Conservation (phyloP, 2,329 filamentous ascomycete genomes). For the Drechslera avenae region DNA sequence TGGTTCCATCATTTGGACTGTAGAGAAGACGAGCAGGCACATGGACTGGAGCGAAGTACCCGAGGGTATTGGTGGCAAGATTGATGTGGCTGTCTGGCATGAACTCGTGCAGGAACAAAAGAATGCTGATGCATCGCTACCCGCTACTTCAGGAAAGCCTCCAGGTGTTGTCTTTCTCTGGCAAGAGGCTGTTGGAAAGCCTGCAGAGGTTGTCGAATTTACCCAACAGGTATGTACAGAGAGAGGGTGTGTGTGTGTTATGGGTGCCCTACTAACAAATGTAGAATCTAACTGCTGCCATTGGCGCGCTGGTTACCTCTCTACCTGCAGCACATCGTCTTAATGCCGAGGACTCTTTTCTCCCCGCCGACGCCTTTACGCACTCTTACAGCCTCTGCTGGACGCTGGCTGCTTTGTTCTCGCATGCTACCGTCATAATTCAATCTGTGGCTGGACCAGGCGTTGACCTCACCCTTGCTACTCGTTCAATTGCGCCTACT, state of each 20-base stretch:
- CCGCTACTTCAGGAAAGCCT: constrained; percentile 61
- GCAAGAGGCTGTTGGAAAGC: constrained; percentile 57
- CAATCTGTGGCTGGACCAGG: constrained; percentile 82
- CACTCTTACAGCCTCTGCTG: constrained; percentile 79
- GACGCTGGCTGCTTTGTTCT: constrained; percentile 81
- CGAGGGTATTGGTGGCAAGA: constrained; percentile 71
- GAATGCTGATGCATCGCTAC: constrained; percentile 65
- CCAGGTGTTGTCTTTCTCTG: constrained; percentile 68
- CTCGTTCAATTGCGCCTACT: constrained; percentile 77
- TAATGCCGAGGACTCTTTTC: constrained; percentile 75
- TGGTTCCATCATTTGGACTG: constrained; percentile 84
- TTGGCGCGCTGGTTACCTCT: constrained; percentile 76
- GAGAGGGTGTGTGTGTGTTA: accelerated
- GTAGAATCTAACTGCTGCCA: constrained; percentile 85
- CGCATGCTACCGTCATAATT: constrained; percentile 82
- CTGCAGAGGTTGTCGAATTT: constrained; percentile 76
- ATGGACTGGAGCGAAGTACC: constrained; percentile 95
- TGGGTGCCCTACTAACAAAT: constrained; percentile 12
- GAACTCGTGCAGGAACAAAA: constrained; percentile 75
- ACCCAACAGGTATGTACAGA: constrained; percentile 62
- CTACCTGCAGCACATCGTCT: constrained; percentile 78
- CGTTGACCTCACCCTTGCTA: constrained; percentile 73
- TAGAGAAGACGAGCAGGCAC: constrained; percentile 86
- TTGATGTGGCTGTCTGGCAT: constrained; percentile 91
- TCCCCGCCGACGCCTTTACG: constrained; percentile 81